These are phyloP conservation scores for Vinca major DNA, from an alignment of 305 asterid species.

Conservation along the genomic window DNA sequence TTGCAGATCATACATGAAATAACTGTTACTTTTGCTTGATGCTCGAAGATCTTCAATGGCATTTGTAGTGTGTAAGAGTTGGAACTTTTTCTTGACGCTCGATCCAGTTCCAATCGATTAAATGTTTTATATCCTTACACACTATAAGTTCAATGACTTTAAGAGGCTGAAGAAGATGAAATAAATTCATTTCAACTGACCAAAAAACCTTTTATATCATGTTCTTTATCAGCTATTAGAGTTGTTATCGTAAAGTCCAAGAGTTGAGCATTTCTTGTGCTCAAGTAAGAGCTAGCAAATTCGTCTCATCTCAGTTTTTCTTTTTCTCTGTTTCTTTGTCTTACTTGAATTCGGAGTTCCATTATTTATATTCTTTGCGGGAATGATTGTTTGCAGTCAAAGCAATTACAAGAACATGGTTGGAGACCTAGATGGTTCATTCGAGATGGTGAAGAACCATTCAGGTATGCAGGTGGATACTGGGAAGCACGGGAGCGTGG, in stretches of 20 bases:
- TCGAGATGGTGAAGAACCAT: constrained; percentile 50
- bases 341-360: not conserved
- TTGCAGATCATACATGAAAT: not conserved
- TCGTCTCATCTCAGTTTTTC: too few species aligned
- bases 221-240: too few species aligned
- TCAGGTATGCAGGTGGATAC: constrained; percentile 45
- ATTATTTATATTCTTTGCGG: too few species aligned
- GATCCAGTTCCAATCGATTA: not conserved
- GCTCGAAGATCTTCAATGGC: not conserved
- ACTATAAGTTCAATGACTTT: too few species aligned
- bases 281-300: too few species aligned
- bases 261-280: too few species aligned
- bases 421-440: constrained; percentile 88
- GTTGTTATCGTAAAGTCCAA: too few species aligned
- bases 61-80: too few species aligned
- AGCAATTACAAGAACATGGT: constrained; percentile 87
- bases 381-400: constrained; percentile 42
- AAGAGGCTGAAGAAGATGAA: not conserved
- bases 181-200: not conserved
- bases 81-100: too few species aligned
- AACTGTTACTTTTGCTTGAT: not conserved
- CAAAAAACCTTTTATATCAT: not conserved
- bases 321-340: not conserved
- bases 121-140: too few species aligned
- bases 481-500: constrained; percentile 22